A percentile compares a stretch with the other conserved stretches of the same genome.
phyloP scores from a whole-genome alignment of 306 rosid genomes.

The Abrus pulchellus region DNA sequence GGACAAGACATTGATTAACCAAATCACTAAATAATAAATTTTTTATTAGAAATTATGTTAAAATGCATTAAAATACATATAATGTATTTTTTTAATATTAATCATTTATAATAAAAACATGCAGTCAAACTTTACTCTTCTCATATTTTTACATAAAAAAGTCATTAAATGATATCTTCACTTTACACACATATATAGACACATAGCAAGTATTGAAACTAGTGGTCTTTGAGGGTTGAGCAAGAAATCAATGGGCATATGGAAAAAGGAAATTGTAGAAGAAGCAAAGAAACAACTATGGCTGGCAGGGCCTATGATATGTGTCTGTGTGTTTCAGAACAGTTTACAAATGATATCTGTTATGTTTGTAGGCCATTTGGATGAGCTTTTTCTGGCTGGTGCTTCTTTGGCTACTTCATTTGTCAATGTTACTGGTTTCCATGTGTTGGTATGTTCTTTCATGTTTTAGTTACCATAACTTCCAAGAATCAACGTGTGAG shows the following conservation, averaged over 20 bases:
- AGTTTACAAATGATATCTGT: slow-evolving; percentile 47
- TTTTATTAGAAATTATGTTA: too few species aligned
- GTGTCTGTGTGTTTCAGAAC: slow-evolving; percentile 50
- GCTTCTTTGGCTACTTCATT: slow-evolving; percentile 50
- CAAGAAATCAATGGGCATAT: neutral
- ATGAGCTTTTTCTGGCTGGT: slow-evolving; percentile 50
- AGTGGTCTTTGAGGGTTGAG: slow-evolving; percentile 2
- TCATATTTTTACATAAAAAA: too few species aligned
- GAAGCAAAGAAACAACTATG: slow-evolving; percentile 80
- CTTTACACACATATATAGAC: too few species aligned
- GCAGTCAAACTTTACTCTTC: too few species aligned
- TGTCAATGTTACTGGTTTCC: slow-evolving; percentile 49
- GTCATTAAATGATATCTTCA: too few species aligned
- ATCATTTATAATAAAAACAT: too few species aligned
- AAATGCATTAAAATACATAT: too few species aligned
- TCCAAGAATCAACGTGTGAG: neutral
- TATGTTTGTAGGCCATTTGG: slow-evolving; percentile 56
- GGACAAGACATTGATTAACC: too few species aligned
- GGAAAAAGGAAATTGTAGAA: slow-evolving; percentile 40
- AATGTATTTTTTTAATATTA: too few species aligned
- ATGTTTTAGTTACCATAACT: neutral
- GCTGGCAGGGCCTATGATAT: slow-evolving; percentile 73
- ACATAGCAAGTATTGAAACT: too few species aligned
- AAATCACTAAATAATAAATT: too few species aligned
- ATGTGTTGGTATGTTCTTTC: slow-evolving; percentile 38